Conservation (phyloP, 495 filamentous ascomycete genomes). For the Aspergillus heteromorphus region DNA sequence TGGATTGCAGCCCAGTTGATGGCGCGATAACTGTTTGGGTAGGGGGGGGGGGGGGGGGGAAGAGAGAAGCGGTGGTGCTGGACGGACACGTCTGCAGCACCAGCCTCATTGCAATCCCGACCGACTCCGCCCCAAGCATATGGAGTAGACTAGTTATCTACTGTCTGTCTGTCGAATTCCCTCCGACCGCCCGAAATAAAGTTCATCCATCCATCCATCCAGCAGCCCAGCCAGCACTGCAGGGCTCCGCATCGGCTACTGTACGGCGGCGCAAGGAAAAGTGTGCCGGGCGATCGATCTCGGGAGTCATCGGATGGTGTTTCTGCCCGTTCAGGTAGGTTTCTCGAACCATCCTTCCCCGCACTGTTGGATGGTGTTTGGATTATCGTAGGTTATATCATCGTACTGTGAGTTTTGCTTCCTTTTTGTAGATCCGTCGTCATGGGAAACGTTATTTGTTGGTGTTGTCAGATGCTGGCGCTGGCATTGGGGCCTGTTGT, state of each 20-base stretch:
- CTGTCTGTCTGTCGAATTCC: too few species aligned
- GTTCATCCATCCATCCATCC: background rate
- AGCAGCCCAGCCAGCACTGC: background rate
- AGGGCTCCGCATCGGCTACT: background rate
- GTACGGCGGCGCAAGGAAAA: background rate
- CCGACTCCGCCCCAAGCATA: background rate
- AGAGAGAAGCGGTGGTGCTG: background rate
- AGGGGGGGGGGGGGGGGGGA: background rate
- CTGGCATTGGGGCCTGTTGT: too few species aligned
- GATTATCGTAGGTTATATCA: background rate
- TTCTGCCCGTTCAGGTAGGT: background rate
- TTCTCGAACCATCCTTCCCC: background rate
- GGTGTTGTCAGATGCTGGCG: too few species aligned
- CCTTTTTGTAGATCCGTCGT: too few species aligned
- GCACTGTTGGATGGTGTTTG: background rate
- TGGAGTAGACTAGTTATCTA: too few species aligned
- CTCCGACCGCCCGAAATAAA: background rate
- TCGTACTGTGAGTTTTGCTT: background rate
- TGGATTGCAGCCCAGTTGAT: background rate
- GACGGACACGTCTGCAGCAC: background rate
- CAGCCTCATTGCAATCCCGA: background rate
- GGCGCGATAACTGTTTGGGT: too few species aligned
- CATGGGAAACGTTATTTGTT: too few species aligned
- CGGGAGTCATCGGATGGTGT: background rate
- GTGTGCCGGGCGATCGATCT: background rate